Base-by-base conservation (phyloP, 1,284 basidiomycete species). In the Pseudozyma hubeiensis region DNA sequence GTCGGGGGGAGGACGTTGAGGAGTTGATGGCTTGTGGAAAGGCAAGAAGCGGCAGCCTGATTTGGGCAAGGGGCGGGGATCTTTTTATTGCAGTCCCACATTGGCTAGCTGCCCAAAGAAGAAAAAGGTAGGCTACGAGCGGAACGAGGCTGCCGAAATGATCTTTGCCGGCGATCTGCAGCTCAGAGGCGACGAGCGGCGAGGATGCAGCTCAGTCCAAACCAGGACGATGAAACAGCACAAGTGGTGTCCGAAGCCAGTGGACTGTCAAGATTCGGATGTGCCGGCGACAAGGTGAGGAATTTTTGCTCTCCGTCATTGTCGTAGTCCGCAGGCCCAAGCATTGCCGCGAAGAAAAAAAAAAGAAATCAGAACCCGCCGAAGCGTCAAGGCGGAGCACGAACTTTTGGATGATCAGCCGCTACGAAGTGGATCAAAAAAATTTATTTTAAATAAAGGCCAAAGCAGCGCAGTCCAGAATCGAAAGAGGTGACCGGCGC, bases 201-300 rank as follows among this genome's bases (percentile, higher is more conserved):
- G 14, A 9, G 35, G 35, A 37, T 9, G 35, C 9, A 37, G n/a
- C n/a, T 10, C 40, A n/a, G 40, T n/a, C 9, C 40, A 7, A 41
- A 13, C 24, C 24, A 24, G 24, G 16, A 41, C 40, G 16, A 41
- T 41, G 40, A 41, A 41, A 7, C 40, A 7, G n/a, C 8, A 9
- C 4, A 16, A n/a, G 40, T n/a, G 11, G 10, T 16, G 40, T 10
- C 13, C 10, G 7, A 41, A 24, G 24, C 24, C 24, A 24, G 24
- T 24, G 24, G 24, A 24, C 24, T 24, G 24, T 24, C 13, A 41
- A 41, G 17, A 35, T 17, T 53, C 58, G 39, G 52, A 61, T 49
- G 46, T 49, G 47, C 52, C 58, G 58, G 58, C 58, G 58, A 61
- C 16, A 37, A 33, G 16, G 8, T 13, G 16, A 31, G 7, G 14